Evolutionary conservation across 2,329 filamentous ascomycete species (phyloP).

Genomic region (Amauroascus verrucosus): DNA sequence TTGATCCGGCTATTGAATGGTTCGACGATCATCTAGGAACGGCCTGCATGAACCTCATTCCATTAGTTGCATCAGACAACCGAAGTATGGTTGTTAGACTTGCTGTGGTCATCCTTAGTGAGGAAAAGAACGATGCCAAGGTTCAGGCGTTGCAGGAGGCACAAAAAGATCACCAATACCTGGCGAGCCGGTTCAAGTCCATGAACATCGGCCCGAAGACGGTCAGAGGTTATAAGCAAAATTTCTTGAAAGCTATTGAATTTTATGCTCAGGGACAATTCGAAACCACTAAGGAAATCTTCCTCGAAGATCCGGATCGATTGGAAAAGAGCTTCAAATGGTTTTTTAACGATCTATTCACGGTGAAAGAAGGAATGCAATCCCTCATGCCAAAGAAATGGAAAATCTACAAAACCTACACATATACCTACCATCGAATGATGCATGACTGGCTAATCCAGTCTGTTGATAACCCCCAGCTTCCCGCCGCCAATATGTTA

Average conservation of each 20-base stretch:
- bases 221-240: constrained; percentile 90
- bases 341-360: constrained; percentile 97
- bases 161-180: constrained; percentile 88
- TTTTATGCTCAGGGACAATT: constrained; percentile 65
- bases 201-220: constrained; percentile 90
- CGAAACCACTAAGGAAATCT: constrained; percentile 58
- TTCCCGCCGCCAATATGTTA: constrained; percentile 78
- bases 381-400: constrained; percentile 89
- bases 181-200: constrained; percentile 85
- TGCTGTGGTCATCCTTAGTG: constrained; percentile 83
- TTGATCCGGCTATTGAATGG: constrained; percentile 83
- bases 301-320: constrained; percentile 69
- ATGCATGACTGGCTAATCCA: constrained; percentile 90
- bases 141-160: constrained; percentile 88
- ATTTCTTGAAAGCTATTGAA: constrained; percentile 74
- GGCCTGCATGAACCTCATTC: constrained; percentile 81
- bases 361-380: constrained; percentile 86
- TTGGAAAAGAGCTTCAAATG: constrained; percentile 84
- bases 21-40: constrained; percentile 92
- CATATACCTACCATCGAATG: constrained; percentile 77
- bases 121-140: constrained; percentile 91
- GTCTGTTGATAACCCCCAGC: constrained; percentile 71
- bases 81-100: constrained; percentile 81
- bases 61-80: constrained; percentile 75
- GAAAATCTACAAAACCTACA: constrained; percentile 87